Conservation (phyloP, 345 rosid species). For the Alliaria petiolata region DNA sequence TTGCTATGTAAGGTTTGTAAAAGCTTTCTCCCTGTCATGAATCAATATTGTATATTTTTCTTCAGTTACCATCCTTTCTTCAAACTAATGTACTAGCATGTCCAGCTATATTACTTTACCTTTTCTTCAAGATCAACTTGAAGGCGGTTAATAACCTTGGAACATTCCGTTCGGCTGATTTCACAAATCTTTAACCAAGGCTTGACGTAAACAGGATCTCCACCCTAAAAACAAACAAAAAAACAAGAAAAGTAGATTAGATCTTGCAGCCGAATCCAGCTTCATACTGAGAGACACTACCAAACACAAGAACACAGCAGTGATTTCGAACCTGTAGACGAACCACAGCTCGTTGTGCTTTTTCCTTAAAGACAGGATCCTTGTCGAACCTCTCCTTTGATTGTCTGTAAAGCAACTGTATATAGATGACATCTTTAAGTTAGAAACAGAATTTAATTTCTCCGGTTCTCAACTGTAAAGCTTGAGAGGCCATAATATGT, state of each 20-base stretch:
- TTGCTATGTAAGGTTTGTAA: constrained; percentile 69
- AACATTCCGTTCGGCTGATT: constrained; percentile 71
- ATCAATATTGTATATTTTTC: neutral
- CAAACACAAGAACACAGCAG: neutral
- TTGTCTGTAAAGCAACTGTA: constrained; percentile 68
- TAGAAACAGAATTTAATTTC: constrained; percentile 3
- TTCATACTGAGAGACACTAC: neutral
- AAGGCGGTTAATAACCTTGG: constrained; percentile 68
- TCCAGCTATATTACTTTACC: constrained; percentile 36
- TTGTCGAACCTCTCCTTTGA: constrained; percentile 65
- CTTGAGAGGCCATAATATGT: constrained; percentile 14
- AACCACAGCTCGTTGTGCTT: constrained; percentile 79
- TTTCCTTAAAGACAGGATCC: constrained; percentile 64
- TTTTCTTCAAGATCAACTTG: constrained; percentile 76
- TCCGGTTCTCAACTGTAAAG: neutral
- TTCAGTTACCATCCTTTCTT: constrained; percentile 14
- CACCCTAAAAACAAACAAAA: constrained; percentile 47
- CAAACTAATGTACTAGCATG: neutral
- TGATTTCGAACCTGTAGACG: constrained; percentile 64
- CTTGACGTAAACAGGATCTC: constrained; percentile 60
- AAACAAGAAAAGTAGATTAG: constrained; percentile 21
- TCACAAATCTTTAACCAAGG: constrained; percentile 82
- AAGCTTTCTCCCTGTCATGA: constrained; percentile 89
- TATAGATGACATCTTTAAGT: constrained; percentile 7
- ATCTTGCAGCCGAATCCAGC: neutral